Evolutionary conservation across 192 early-diverging fungal genomes (phyloP).

Genomic region (Backusella mclennaniae): DNA sequence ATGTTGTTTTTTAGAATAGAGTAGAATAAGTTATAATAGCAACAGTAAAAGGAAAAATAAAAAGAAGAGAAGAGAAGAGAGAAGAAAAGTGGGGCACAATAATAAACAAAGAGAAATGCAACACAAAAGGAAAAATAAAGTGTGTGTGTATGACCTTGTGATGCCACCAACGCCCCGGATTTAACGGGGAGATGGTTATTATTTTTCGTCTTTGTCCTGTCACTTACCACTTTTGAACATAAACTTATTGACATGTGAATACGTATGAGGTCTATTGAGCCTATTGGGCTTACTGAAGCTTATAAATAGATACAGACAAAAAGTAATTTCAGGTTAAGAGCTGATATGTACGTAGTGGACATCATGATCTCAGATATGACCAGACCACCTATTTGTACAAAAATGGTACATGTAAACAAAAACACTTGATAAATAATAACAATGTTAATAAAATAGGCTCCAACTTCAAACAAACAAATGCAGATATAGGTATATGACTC

Average conservation of each 20-base stretch:
- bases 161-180: neutral
- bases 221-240: neutral
- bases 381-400: neutral
- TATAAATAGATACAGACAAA: too few relatives aligned
- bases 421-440: too few relatives aligned
- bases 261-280: neutral
- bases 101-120: neutral
- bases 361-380: neutral
- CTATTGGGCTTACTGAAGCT: neutral
- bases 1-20: neutral
- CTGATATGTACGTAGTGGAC: neutral
- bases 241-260: neutral
- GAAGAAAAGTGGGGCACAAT: neutral
- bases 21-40: neutral
- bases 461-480: too few relatives aligned
- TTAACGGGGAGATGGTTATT: neutral
- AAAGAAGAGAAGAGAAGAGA: neutral
- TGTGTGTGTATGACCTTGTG: neutral
- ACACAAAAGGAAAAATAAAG: neutral
- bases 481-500: too few relatives aligned
- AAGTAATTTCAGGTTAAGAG: too few relatives aligned
- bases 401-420: neutral
- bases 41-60: neutral
- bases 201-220: neutral
- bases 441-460: too few relatives aligned